Conservation (phyloP, 2,329 filamentous ascomycete genomes). For the Colletotrichum ledebouriae region DNA sequence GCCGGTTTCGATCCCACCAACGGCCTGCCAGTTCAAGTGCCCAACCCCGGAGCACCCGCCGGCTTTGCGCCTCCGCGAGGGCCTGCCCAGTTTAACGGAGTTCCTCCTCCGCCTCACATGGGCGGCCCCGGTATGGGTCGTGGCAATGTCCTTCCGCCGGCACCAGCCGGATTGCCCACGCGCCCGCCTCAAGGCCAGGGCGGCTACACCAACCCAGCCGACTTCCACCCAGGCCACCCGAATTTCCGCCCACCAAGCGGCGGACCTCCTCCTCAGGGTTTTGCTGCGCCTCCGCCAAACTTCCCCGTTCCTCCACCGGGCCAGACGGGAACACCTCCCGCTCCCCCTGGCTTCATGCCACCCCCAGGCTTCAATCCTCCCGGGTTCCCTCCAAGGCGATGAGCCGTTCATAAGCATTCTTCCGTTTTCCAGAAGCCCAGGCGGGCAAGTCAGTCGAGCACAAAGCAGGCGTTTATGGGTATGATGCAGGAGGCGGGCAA, state of each 20-base stretch:
- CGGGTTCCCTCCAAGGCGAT: conserved; percentile 50
- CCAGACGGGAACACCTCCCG: conserved; percentile 47
- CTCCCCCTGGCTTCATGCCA: conserved; percentile 59
- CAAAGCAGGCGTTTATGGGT: conserved; percentile 29
- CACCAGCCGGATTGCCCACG: conserved; percentile 64
- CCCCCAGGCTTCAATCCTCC: conserved; percentile 57
- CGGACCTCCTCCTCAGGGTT: conserved; percentile 55
- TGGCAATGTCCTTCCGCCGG: conserved; percentile 58
- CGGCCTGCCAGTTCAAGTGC: conserved; percentile 45
- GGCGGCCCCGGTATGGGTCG: conserved; percentile 44
- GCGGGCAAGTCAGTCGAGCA: conserved; percentile 5
- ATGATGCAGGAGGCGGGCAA: conserved; percentile 5
- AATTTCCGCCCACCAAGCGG: conserved; percentile 52
- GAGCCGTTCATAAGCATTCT: conserved; percentile 36
- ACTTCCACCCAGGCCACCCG: conserved; percentile 59
- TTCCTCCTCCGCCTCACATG: conserved; percentile 35
- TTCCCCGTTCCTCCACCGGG: conserved; percentile 58
- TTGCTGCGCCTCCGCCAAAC: conserved; percentile 54
- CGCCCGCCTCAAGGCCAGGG: conserved; percentile 62
- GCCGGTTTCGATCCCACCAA: conserved; percentile 53
- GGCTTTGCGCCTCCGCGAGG: conserved; percentile 55
- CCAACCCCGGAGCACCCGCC: conserved; percentile 48
- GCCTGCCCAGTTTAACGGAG: conserved; percentile 52
- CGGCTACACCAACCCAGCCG: conserved; percentile 61
- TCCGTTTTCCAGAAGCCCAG: background rate